These are phyloP conservation scores for Nannochloris sp. DNA, from an alignment of 139 green algal genomes.

Conservation along the genomic window DNA sequence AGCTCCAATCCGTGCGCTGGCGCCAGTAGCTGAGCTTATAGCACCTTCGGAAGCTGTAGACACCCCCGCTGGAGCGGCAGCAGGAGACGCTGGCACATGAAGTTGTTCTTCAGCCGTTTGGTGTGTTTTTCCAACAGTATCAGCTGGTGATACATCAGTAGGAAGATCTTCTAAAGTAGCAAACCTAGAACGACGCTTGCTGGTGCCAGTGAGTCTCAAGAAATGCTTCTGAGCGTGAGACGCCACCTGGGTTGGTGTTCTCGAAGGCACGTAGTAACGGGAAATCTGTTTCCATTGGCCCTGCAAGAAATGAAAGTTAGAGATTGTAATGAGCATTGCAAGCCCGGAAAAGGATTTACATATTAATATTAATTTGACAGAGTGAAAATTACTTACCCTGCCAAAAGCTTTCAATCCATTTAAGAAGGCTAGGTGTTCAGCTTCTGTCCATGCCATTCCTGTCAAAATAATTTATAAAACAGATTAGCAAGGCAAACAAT, in stretches of 20 bases:
- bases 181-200: slow-evolving; percentile 66
- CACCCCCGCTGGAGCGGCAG: no score
- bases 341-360: no score
- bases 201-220: slow-evolving; percentile 59
- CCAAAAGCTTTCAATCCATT: slow-evolving; percentile 63
- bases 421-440: slow-evolving; percentile 76
- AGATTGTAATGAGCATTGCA: not conserved
- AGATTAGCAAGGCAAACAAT: no score
- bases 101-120: no score
- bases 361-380: not conserved
- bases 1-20: not conserved
- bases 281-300: slow-evolving; percentile 82
- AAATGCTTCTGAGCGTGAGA: slow-evolving; percentile 91
- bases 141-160: no score
- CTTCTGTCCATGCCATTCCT: slow-evolving; percentile 69
- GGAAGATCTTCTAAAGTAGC: slow-evolving; percentile 38
- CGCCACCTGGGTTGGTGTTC: slow-evolving; percentile 80
- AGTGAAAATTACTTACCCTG: slow-evolving; percentile 34
- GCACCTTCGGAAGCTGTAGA: not conserved
- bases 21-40: not conserved
- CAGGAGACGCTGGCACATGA: no score
- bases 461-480: not conserved
- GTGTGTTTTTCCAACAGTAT: no score
- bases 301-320: slow-evolving; percentile 10
- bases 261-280: slow-evolving; percentile 53